A percentile compares a stretch with the other conserved stretches of the same genome.
These are phyloP conservation scores for Trifolium repens DNA, from an alignment of 306 rosid genomes.

Conservation along the genomic window DNA sequence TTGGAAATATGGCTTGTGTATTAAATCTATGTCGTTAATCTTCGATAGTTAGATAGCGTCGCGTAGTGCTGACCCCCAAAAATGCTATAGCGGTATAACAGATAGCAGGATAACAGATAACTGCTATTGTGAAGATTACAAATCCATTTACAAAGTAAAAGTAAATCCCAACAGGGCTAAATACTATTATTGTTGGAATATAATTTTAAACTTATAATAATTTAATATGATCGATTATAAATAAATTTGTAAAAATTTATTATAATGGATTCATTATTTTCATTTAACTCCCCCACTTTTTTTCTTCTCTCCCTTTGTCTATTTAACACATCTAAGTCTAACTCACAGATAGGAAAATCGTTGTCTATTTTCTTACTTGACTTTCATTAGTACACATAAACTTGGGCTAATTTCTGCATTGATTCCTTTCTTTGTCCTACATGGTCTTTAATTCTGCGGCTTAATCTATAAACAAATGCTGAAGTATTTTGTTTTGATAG, in stretches of 20 bases:
- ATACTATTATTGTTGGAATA: conserved; percentile 15
- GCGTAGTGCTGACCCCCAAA: too few species aligned
- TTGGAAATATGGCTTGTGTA: conserved; percentile 1
- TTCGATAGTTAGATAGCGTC: too few species aligned
- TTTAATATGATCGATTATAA: background rate
- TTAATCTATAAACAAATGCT: conserved; percentile 45
- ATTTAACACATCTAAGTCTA: conserved; percentile 2
- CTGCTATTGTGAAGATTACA: too few species aligned
- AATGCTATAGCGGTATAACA: too few species aligned
- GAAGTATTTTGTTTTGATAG: conserved; percentile 81
- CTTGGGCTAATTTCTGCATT: background rate
- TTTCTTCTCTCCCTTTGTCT: background rate
- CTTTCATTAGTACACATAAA: background rate
- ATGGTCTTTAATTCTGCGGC: conserved; percentile 12
- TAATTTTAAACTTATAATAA: background rate
- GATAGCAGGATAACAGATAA: too few species aligned
- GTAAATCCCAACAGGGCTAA: background rate
- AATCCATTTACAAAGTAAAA: too few species aligned
- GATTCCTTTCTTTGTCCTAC: background rate
- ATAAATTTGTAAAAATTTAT: background rate
- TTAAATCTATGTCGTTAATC: background rate
- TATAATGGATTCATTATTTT: background rate
- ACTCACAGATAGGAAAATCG: background rate
- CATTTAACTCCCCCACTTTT: background rate
- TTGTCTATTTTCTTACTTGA: background rate